Evolutionary conservation across 306 rosid species (phyloP), one percentile per base, ranked within the genome.

Genomic region (Castanospermum australe): DNA sequence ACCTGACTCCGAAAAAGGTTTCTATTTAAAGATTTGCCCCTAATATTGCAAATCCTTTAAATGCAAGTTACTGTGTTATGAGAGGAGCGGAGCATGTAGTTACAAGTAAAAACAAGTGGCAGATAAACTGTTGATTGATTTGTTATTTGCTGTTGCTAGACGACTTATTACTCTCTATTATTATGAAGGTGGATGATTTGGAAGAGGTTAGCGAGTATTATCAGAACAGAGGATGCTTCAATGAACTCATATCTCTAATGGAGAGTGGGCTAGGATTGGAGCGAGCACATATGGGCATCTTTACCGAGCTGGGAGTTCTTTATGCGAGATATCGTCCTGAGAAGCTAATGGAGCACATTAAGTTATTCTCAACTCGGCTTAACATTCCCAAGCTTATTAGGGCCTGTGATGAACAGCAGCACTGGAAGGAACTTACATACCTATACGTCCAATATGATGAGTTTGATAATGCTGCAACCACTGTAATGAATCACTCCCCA

Each of bases 211-310:
- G 98, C 61, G 94, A 89, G 79, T 93, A 73, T 84, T 93, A 93
- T 87, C 98, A 93, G 89, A 93, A 89, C 55, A 89, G 89, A 81
- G 96, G 96, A 81, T 88, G 93, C 86, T 91, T 93, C 85, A 91
- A 85, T 36, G 96, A 93, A 79, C 87, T 91, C 11, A 93, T 93
- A 33, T 93, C 98, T 76, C 91, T 93, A 2, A 93, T 93, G 98
- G 98, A 93, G 86, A 91, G 92, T 79, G 98, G 96, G 71, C 76
- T 93, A 13, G 97, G 96, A 48, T 78, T 91, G 63, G 98, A 91
- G 79, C 94, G 92, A 1, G 98, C 93, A 8, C 94, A 93, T 79
- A 88, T 91, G 94, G 94, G 98, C 33, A 93, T 93, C 90, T 93
- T 93, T 75, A 93, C 97, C 13, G 97, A 93, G 85, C 74, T 93